Conservation (phyloP, 345 rosid genomes). For the Syzygium aqueum region DNA sequence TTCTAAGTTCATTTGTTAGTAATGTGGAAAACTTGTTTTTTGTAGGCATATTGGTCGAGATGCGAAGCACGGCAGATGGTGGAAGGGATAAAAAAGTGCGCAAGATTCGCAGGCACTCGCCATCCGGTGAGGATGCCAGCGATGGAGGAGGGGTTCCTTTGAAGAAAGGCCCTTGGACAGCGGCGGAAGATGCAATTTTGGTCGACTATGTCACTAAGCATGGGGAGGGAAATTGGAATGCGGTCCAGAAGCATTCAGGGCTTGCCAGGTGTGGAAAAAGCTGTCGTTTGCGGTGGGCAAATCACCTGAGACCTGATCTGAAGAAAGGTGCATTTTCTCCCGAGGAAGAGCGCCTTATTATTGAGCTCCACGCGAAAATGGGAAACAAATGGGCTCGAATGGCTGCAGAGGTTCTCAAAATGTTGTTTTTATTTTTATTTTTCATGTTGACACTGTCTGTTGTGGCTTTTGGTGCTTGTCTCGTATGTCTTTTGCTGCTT, state of each 20-base stretch:
- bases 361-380: slow-evolving; percentile 41
- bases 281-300: slow-evolving; percentile 64
- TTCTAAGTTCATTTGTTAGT: not conserved
- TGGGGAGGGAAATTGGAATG: slow-evolving; percentile 69
- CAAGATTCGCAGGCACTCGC: slow-evolving; percentile 3
- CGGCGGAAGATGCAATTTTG: slow-evolving; percentile 42
- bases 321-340: slow-evolving; percentile 43
- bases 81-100: slow-evolving; percentile 5
- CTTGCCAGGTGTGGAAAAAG: slow-evolving; percentile 63
- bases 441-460: not conserved
- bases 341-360: slow-evolving; percentile 36
- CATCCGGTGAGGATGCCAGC: slow-evolving; percentile 15
- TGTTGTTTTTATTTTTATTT: not conserved
- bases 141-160: slow-evolving; percentile 8
- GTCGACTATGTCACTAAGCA: slow-evolving; percentile 38
- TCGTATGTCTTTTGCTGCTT: not conserved
- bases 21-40: not conserved
- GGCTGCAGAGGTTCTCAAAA: slow-evolving; percentile 39
- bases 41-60: not conserved
- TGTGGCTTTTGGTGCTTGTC: not conserved
- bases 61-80: slow-evolving; percentile 9
- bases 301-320: slow-evolving; percentile 50
- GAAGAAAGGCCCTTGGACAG: slow-evolving; percentile 59
- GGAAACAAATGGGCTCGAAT: slow-evolving; percentile 57
- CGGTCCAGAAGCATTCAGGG: slow-evolving; percentile 52